Evolutionary conservation across 106 monocot species (phyloP).

Genomic region (Dendrobium catenatum): DNA sequence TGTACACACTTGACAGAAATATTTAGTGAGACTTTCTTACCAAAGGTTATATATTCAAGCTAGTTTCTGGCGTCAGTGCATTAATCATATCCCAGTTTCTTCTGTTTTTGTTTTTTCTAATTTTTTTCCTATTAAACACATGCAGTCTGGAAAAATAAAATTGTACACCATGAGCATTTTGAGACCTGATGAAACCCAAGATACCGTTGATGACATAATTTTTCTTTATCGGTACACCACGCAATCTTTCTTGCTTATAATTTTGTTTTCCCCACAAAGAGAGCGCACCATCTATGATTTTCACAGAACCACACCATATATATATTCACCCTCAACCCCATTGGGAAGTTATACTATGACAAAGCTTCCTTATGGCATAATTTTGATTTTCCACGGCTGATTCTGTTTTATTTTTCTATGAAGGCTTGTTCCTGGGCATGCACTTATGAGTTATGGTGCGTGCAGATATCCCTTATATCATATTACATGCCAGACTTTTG

Average conservation of each 20-base stretch:
- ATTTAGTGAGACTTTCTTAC: conserved; percentile 54
- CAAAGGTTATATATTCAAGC: conserved; percentile 31
- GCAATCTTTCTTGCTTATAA: not conserved
- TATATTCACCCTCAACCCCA: too few relatives aligned
- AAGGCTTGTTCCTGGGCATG: conserved; percentile 88
- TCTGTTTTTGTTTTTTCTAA: conserved; percentile 6
- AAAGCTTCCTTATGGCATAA: not conserved
- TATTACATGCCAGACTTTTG: not conserved
- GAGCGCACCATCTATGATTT: not conserved
- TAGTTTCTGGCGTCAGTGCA: not conserved
- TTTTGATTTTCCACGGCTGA: conserved; percentile 4
- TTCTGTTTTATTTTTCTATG: conserved; percentile 9
- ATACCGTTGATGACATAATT: conserved; percentile 56
- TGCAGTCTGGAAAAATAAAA: conserved; percentile 70
- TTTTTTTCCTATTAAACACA: not conserved
- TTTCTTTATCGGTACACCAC: conserved; percentile 68
- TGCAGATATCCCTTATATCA: not conserved
- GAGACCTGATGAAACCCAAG: conserved; percentile 43
- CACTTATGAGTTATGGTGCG: conserved; percentile 76
- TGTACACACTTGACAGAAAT: conserved; percentile 96
- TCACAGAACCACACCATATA: too few relatives aligned
- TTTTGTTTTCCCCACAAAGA: not conserved
- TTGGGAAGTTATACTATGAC: too few relatives aligned
- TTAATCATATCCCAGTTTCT: not conserved
- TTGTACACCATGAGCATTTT: conserved; percentile 88